Evolutionary conservation across 2,329 filamentous ascomycete genomes (phyloP).

Genomic region (Penicillium sp.): DNA sequence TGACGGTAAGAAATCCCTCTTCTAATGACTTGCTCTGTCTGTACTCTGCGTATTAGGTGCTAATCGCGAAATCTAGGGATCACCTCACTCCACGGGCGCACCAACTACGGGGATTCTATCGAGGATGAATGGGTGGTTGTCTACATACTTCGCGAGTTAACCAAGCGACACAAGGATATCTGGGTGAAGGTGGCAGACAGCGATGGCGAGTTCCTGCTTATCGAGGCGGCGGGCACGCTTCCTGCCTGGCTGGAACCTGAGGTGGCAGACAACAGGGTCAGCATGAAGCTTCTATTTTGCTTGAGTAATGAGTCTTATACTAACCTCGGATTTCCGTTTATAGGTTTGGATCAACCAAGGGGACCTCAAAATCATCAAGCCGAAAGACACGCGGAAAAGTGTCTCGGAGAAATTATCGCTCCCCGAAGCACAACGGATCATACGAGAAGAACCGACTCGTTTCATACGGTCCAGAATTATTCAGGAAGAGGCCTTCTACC

Average conservation of each 20-base stretch:
- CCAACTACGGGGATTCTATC: conserved; percentile 87
- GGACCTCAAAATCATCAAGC: conserved; percentile 65
- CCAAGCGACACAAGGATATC: conserved; percentile 62
- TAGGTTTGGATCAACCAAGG: conserved; percentile 80
- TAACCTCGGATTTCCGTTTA: not conserved
- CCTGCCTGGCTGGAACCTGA: conserved; percentile 91
- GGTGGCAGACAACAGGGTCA: conserved; percentile 70
- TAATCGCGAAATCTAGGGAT: conserved; percentile 32
- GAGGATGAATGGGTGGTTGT: conserved; percentile 98
- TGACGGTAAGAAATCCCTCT: conserved; percentile 50
- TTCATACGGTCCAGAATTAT: conserved; percentile 68
- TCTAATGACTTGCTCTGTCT: not conserved
- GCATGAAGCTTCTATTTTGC: conserved; percentile 8
- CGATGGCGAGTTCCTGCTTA: conserved; percentile 91
- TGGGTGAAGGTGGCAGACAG: conserved; percentile 82
- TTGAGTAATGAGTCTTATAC: not conserved
- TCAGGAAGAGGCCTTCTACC: conserved; percentile 85
- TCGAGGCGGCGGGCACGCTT: conserved; percentile 83
- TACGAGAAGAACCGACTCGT: conserved; percentile 52
- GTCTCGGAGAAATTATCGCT: conserved; percentile 53
- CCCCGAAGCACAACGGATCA: conserved; percentile 57
- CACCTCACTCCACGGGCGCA: conserved; percentile 65
- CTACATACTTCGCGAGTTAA: conserved; percentile 77
- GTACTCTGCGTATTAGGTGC: conserved; percentile 8
- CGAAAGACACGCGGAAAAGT: conserved; percentile 44